Base-by-base conservation (phyloP, 176 grass and related monocot species). In the Pontederia crassipes region DNA sequence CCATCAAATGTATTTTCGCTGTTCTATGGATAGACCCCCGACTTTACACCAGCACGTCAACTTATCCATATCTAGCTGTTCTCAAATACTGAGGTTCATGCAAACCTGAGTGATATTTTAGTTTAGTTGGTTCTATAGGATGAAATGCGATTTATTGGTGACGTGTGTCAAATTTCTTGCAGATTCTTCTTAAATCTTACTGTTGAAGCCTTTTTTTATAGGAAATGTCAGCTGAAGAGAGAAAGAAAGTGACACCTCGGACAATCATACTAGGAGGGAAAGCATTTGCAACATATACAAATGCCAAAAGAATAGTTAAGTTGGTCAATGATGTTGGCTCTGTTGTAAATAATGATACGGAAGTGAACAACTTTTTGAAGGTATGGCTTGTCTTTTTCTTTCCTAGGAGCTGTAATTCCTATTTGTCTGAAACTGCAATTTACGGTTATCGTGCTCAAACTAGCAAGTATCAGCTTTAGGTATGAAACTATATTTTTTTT, bases 271-370 rank as follows among this genome's bases (percentile, higher is more conserved):
- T 92, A 46, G 88, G 83, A 45, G 83, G 88, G 59, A 92, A 92
- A 81, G 88, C 88, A 59, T 86, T 87, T 80, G 79, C 88, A 29
- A 92, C 83, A 68, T 92, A 87, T 64, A 86, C 79, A 18, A 87
- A 92, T 54, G 88, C 88, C 51, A 92, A 87, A 81, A 83, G 80
- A 73, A 92, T 87, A 61, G 80, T 92, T 28, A 92, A 87, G 52
- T 65, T 92, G 70, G 83, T 87, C 4, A 87, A 80, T 70, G 88
- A 92, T 73, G 88, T 92, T 79, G 88, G 80, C 53, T 71, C 74
- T 57, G 77, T 83, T 9, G 83, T 92, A 24, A 92, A 92, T 74
- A 81, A 75, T 55, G 83, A 92, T 78, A 73, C 88, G 53, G 88
- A 83, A 35, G 58, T 92, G 45, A 83, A 81, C 70, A 73, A 87